Conservation (phyloP, 2,329 filamentous ascomycete genomes). For the Colletotrichum cordylinicola region DNA sequence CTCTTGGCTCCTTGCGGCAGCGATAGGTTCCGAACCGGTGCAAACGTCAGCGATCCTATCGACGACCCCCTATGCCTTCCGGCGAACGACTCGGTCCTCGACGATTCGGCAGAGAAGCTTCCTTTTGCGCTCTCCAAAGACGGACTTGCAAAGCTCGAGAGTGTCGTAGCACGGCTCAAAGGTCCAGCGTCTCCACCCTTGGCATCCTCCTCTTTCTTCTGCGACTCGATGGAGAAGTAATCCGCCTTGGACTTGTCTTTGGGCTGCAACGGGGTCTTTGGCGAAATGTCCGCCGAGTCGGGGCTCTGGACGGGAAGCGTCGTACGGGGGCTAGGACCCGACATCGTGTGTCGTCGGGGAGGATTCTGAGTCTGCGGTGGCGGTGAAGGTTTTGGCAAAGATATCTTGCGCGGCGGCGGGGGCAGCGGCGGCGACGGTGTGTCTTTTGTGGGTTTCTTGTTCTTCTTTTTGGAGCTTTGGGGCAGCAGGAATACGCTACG, state of each 20-base stretch:
- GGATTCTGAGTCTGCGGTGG: neutral
- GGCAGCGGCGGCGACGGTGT: neutral
- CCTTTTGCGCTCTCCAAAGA: conserved; percentile 4
- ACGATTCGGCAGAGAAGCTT: conserved; percentile 7
- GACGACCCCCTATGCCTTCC: conserved; percentile 43
- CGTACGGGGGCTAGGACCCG: conserved; percentile 23
- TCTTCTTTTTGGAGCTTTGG: conserved; percentile 20
- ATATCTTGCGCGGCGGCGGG: neutral
- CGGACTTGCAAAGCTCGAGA: conserved; percentile 10
- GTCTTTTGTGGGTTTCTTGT: neutral
- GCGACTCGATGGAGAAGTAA: conserved; percentile 28
- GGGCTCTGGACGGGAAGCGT: conserved; percentile 36
- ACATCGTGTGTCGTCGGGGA: conserved; percentile 12
- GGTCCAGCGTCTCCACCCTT: neutral
- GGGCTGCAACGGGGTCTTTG: conserved; percentile 35
- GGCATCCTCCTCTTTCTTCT: neutral
- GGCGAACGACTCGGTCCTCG: neutral
- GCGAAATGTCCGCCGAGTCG: conserved; percentile 48
- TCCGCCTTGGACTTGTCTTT: conserved; percentile 26
- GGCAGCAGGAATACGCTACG: conserved; percentile 17
- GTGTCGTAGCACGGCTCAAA: conserved; percentile 11
- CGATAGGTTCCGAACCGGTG: conserved; percentile 45
- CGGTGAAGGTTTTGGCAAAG: neutral
- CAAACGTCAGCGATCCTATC: conserved; percentile 53
- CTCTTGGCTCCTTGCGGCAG: conserved; percentile 55